Evolutionary conservation across 176 grass and related monocot genomes (phyloP).

Genomic region (Cymbopogon citratus): DNA sequence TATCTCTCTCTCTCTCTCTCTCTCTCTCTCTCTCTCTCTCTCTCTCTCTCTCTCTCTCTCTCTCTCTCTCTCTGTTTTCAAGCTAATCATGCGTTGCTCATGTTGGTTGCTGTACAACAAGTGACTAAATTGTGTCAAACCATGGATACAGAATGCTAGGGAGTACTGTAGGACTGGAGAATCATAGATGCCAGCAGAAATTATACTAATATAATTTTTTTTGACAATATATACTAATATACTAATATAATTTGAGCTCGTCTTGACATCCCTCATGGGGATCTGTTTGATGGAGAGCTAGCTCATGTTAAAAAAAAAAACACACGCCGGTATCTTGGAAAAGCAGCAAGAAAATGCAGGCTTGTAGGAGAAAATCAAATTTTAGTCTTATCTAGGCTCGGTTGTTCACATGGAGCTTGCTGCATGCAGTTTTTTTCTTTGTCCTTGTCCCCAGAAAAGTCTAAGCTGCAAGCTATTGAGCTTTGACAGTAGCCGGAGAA

Average conservation of each 20-base stretch:
- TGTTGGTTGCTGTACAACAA: too few relatives aligned
- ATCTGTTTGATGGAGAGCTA: background rate
- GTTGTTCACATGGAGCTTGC: slow-evolving; percentile 2
- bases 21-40: too few relatives aligned
- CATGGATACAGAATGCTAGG: too few relatives aligned
- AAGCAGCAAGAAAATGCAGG: slow-evolving; percentile 14
- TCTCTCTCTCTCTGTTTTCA: too few relatives aligned
- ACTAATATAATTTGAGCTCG: background rate
- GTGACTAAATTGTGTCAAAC: too few relatives aligned
- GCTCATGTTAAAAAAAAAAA: background rate
- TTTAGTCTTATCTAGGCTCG: background rate
- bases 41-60: background rate
- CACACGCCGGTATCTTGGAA: background rate
- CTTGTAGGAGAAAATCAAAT: background rate
- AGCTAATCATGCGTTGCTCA: too few relatives aligned
- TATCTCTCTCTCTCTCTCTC: background rate
- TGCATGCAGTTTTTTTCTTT: slow-evolving; percentile 3
- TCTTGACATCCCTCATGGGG: background rate
- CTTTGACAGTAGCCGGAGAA: background rate
- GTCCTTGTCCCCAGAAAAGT: slow-evolving; percentile 17
- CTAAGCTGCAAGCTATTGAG: background rate
- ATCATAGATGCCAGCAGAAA: too few relatives aligned
- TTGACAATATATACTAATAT: too few relatives aligned
- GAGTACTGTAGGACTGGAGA: too few relatives aligned
- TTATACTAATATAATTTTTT: too few relatives aligned